Conservation (phyloP, 768 basidiomycete species). For the Rhodotorula kratochvilovae region DNA sequence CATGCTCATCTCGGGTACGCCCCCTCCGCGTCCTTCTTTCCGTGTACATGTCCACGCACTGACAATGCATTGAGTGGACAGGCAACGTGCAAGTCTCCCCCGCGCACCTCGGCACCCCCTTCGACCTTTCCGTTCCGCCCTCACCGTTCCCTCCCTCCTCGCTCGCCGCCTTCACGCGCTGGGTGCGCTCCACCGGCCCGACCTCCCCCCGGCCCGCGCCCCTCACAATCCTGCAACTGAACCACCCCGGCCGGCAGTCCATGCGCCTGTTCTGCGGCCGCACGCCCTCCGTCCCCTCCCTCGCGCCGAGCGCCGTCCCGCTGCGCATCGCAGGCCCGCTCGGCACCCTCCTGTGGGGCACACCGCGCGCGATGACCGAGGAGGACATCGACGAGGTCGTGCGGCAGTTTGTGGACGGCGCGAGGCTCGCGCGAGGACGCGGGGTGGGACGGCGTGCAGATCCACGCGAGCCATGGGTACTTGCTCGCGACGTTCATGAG, state of each 20-base stretch:
- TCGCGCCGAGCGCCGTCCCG: constrained; percentile 63
- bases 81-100: constrained; percentile 65
- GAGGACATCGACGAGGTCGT: constrained; percentile 62
- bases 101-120: constrained; percentile 54
- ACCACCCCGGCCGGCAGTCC: constrained; percentile 74
- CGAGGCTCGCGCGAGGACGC: constrained; percentile 59
- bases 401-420: constrained; percentile 63
- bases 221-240: constrained; percentile 75
- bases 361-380: constrained; percentile 59
- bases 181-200: constrained; percentile 5
- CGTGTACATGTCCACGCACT: neutral
- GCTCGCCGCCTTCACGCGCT: neutral
- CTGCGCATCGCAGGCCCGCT: constrained; percentile 45
- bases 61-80: neutral
- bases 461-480: constrained; percentile 84
- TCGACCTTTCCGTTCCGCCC: constrained; percentile 45
- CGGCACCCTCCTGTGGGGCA: constrained; percentile 59
- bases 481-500: constrained; percentile 74
- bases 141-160: constrained; percentile 37
- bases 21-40: neutral
- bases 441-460: constrained; percentile 79
- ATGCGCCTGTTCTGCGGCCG: constrained; percentile 67
- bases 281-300: constrained; percentile 57
- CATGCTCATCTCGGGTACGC: constrained; percentile 71
- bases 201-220: constrained; percentile 31